Base-by-base conservation (phyloP, 805 yeast genomes). In the Yarrowia divulgata region DNA sequence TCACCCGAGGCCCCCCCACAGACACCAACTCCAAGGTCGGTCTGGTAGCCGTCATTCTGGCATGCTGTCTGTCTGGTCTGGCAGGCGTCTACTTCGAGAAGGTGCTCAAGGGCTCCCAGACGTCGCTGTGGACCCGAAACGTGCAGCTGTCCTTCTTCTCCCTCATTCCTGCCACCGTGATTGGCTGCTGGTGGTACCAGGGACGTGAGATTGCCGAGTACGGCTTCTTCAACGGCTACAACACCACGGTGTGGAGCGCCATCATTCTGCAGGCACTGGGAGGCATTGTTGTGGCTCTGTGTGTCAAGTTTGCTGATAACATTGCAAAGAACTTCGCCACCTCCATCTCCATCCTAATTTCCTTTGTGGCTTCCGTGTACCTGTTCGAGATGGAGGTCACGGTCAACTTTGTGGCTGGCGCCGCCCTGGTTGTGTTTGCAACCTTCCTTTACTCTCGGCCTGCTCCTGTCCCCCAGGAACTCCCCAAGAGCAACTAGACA, bases 21-120 rank as follows among this genome's bases (percentile, higher is more conserved):
- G 71, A 50, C 5, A 75, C 75, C 76, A 75, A 75, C 68, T 68
- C 71, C 9, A 67, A 71, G 14, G 70, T 77, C 4, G 83, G 83
- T 1, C 72, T 80, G 8, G 67, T 75, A 12, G 81, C 82, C 13
- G 83, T 80, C 39, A 64, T 74, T 8, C 62, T 75, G 35, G 82
- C 83, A 12, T 80, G 83, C 70, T 71, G 78, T 9, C 72, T 80
- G 48, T 75, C 79, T 29, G 83, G 83, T 8, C 73, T 80, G 46
- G 83, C 83, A 7, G 83, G 83, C n/a, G 81, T 80, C 49, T 80
- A 80, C 74, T 79, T 80, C 71, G 83, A 80, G 67, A 79, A 79
- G 72, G 81, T 79, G 37, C 76, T 80, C 66, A 80, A 80, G 72
- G 80, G 80, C 48, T 69, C 79, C 19, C 74, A 73, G 66, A 75